These are phyloP conservation scores for Acer campestre DNA, from an alignment of 345 rosid genomes.

Conservation along the genomic window DNA sequence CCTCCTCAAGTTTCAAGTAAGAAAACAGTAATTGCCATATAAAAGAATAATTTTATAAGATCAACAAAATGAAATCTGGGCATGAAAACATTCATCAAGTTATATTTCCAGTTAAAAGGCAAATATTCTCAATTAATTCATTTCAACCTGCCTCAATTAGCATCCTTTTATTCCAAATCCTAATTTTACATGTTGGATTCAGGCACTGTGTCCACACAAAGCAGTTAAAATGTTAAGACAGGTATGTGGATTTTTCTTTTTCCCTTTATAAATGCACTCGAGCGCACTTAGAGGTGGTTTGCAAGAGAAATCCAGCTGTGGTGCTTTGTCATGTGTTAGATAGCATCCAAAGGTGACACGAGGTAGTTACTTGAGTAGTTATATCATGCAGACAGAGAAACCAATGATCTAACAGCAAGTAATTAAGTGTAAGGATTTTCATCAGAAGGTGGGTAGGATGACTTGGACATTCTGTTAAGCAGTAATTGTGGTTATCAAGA, in stretches of 20 bases:
- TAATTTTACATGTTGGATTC: neutral
- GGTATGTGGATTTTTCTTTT: neutral
- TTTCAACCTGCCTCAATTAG: neutral
- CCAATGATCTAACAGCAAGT: too few relatives aligned
- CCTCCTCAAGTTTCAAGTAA: conserved; percentile 1
- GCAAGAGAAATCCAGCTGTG: neutral
- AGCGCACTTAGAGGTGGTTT: neutral
- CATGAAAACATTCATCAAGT: neutral
- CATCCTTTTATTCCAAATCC: neutral
- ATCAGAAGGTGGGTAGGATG: too few relatives aligned
- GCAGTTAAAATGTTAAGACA: neutral
- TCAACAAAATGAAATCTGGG: neutral
- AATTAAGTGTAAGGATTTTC: too few relatives aligned
- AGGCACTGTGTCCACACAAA: neutral
- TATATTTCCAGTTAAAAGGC: neutral
- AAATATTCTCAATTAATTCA: neutral
- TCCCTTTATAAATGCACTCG: neutral
- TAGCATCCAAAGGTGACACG: neutral
- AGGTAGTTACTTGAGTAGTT: too few relatives aligned
- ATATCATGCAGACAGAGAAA: too few relatives aligned
- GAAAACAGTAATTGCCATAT: neutral
- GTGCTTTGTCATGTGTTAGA: neutral
- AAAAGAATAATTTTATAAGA: neutral
- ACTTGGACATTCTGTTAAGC: too few relatives aligned
- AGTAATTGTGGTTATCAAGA: too few relatives aligned